Evolutionary conservation across 257 asterid genomes (phyloP).

Genomic region (Eucommia ulmoides): DNA sequence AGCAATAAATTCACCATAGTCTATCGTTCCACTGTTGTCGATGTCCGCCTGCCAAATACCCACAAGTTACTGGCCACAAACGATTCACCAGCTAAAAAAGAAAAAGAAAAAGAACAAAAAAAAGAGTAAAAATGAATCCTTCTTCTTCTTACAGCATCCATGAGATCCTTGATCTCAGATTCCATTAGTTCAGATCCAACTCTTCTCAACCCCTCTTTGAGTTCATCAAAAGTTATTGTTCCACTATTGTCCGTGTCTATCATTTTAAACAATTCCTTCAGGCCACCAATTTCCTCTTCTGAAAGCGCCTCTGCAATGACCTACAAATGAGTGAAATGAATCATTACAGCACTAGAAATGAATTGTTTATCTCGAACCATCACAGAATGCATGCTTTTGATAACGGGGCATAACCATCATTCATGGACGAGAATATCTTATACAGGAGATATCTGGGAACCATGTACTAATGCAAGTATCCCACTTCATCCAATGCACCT

Average conservation of each 20-base stretch:
- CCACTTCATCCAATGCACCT: too few species aligned
- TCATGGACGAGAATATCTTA: neutral
- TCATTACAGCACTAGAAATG: neutral
- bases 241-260: constrained; percentile 87
- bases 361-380: neutral
- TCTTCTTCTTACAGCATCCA: constrained; percentile 56
- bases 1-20: constrained; percentile 95
- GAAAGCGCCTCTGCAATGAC: constrained; percentile 89
- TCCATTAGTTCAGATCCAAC: constrained; percentile 95
- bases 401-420: neutral
- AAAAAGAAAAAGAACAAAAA: neutral
- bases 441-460: neutral
- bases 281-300: constrained; percentile 94
- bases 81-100: neutral
- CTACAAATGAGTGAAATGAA: constrained; percentile 25
- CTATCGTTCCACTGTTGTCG: constrained; percentile 88
- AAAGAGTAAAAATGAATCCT: neutral
- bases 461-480: neutral
- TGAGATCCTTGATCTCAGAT: constrained; percentile 83
- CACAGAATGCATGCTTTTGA: neutral
- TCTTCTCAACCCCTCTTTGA: constrained; percentile 73
- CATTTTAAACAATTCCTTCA: constrained; percentile 81
- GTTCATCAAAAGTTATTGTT: constrained; percentile 85
- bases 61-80: neutral
- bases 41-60: constrained; percentile 60